Percentiles rank a stretch among this genome's conserved stretches.
These are phyloP conservation scores for Rhizopogon hawkerae DNA, from an alignment of 1,284 basidiomycete genomes.

Conservation along the genomic window DNA sequence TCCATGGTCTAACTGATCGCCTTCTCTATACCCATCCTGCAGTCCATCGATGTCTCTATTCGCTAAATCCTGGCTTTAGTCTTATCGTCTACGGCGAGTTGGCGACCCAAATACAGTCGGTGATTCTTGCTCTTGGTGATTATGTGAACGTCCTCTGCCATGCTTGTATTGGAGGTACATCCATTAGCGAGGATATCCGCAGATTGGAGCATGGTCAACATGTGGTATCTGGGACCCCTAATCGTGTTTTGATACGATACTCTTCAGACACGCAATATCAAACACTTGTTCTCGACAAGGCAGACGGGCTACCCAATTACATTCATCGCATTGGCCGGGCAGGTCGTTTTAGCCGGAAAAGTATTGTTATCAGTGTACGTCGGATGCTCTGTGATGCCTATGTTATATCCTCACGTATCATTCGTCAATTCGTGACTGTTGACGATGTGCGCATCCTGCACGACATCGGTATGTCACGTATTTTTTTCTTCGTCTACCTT, in stretches of 20 bases:
- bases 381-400: constrained; percentile 3
- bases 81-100: constrained; percentile 90
- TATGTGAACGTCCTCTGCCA: constrained; percentile 99
- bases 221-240: constrained; percentile 95
- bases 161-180: constrained; percentile 97
- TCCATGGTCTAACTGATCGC: constrained; percentile 23
- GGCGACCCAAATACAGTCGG: constrained; percentile 98
- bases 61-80: constrained; percentile 95
- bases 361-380: constrained; percentile 83
- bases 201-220: constrained; percentile 99
- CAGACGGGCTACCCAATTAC: constrained; percentile 96
- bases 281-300: constrained; percentile 98
- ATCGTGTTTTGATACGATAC: constrained; percentile 99
- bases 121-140: constrained; percentile 93
- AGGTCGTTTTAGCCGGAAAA: constrained; percentile 91
- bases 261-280: constrained; percentile 95
- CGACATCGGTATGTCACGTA: constrained; percentile 64
- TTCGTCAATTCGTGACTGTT: constrained; percentile 75
- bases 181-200: constrained; percentile 95
- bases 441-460: constrained; percentile 87
- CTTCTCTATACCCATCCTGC: constrained; percentile 89
- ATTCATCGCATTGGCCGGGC: constrained; percentile 96
- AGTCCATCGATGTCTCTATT: constrained; percentile 92
- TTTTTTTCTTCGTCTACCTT: neutral
- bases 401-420: constrained; percentile 6